These are phyloP conservation scores for Podospora australis DNA, from an alignment of 495 filamentous ascomycete species.

Conservation along the genomic window DNA sequence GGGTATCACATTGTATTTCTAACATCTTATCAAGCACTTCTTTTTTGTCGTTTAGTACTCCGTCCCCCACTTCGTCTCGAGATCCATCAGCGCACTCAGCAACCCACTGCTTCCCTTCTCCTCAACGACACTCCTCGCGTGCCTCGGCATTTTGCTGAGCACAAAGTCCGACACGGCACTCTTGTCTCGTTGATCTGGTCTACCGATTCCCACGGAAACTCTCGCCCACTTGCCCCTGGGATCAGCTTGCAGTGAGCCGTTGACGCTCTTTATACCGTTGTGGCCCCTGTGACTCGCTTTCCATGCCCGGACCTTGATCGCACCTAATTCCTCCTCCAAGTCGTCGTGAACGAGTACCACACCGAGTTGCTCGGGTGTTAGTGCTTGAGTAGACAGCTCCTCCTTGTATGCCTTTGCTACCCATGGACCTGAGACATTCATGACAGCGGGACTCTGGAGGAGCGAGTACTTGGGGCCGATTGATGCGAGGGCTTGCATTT, in stretches of 20 bases:
- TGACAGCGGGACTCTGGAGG: conserved; percentile 60
- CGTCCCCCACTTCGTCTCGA: conserved; percentile 38
- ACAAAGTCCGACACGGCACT: conserved; percentile 61
- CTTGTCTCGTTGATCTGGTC: conserved; percentile 54
- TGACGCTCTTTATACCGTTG: conserved; percentile 68
- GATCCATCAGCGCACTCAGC: conserved; percentile 41
- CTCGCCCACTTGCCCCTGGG: conserved; percentile 29
- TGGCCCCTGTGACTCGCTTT: conserved; percentile 64
- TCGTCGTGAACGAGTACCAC: conserved; percentile 82
- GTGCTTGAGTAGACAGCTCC: conserved; percentile 23
- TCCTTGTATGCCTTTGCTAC: conserved; percentile 41
- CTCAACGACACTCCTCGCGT: conserved; percentile 44
- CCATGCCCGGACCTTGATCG: conserved; percentile 50
- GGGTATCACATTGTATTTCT: too few species aligned
- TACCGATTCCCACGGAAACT: conserved; percentile 66
- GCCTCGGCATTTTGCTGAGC: conserved; percentile 50
- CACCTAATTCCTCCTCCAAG: conserved; percentile 62
- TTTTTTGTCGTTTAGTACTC: too few species aligned
- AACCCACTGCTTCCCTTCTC: conserved; percentile 45
- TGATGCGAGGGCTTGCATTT: conserved; percentile 34
- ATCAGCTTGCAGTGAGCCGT: conserved; percentile 38
- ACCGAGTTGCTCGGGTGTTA: conserved; percentile 29
- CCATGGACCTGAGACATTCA: conserved; percentile 67
- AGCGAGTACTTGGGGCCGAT: conserved; percentile 51
- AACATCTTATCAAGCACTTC: neutral